phyloP scores from a whole-genome alignment of 768 basidiomycete genomes.

The Psilocybe cubensis region DNA sequence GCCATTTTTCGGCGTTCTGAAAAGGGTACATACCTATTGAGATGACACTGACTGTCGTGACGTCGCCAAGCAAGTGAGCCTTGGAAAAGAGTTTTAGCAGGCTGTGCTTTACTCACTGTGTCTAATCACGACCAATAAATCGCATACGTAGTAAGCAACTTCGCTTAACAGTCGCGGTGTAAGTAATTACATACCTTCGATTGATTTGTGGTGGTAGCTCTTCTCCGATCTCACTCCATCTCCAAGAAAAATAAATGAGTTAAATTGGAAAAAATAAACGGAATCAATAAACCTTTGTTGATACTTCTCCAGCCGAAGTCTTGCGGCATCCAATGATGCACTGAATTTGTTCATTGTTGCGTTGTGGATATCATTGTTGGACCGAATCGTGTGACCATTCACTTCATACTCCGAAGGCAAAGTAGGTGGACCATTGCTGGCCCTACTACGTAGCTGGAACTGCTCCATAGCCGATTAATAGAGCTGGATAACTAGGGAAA shows the following conservation, averaged over 20 bases:
- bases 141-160: no score
- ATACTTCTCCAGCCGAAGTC: constrained; percentile 9
- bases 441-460: background rate
- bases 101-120: constrained; percentile 9
- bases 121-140: no score
- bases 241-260: background rate
- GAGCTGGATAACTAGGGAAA: background rate
- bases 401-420: background rate
- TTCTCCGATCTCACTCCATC: constrained; percentile 17
- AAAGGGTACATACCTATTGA: constrained; percentile 15
- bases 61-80: background rate
- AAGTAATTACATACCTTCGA: constrained; percentile 17
- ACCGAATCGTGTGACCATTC: background rate
- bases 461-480: background rate
- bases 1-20: background rate
- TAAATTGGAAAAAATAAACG: background rate
- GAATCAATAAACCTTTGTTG: constrained; percentile 13
- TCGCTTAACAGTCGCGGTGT: no score
- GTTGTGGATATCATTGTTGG: background rate
- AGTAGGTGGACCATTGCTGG: background rate
- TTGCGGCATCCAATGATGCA: constrained; percentile 4
- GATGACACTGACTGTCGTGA: constrained; percentile 17
- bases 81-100: background rate
- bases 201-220: constrained; percentile 23
- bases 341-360: background rate